phyloP scores from a whole-genome alignment of 1,284 basidiomycete genomes.

The Cystobasidium pallidum region DNA sequence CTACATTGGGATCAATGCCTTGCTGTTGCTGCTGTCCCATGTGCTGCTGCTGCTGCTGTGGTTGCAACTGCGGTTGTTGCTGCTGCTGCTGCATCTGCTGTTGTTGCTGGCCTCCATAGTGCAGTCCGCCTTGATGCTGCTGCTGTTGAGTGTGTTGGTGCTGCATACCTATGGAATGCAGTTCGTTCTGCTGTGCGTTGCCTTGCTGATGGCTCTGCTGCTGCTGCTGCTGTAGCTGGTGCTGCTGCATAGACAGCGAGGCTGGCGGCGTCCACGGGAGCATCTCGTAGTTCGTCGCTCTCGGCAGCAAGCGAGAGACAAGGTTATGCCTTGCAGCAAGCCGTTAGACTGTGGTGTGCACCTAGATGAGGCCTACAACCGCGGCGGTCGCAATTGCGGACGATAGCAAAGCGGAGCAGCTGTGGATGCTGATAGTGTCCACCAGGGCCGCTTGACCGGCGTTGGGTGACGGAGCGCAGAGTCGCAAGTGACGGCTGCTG shows the following conservation, averaged over 20 bases:
- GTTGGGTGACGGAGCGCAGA: neutral
- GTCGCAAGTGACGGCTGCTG: neutral
- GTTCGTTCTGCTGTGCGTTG: slow-evolving; percentile 19
- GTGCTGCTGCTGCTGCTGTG: slow-evolving; percentile 19
- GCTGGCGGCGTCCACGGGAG: slow-evolving; percentile 41
- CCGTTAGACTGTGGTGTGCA: neutral
- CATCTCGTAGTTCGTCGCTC: slow-evolving; percentile 10
- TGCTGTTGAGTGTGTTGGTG: slow-evolving; percentile 21
- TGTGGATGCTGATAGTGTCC: neutral
- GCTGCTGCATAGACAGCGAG: slow-evolving; percentile 38
- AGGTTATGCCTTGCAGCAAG: neutral
- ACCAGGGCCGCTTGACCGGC: neutral
- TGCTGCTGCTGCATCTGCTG: slow-evolving; percentile 33
- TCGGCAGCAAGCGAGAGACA: neutral
- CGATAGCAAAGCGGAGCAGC: neutral
- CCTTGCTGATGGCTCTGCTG: slow-evolving; percentile 13
- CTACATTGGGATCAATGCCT: neutral
- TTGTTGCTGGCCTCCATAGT: slow-evolving; percentile 22
- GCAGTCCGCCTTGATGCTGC: slow-evolving; percentile 1
- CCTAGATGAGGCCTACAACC: too few relatives aligned
- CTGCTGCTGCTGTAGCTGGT: too few relatives aligned
- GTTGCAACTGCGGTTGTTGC: slow-evolving; percentile 34
- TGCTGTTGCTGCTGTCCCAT: slow-evolving; percentile 8
- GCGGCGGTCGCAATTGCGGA: too few relatives aligned
- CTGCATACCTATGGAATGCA: slow-evolving; percentile 34